These are phyloP conservation scores for Curvularia eragrostidis DNA, from an alignment of 2,329 filamentous ascomycete species.

Conservation along the genomic window DNA sequence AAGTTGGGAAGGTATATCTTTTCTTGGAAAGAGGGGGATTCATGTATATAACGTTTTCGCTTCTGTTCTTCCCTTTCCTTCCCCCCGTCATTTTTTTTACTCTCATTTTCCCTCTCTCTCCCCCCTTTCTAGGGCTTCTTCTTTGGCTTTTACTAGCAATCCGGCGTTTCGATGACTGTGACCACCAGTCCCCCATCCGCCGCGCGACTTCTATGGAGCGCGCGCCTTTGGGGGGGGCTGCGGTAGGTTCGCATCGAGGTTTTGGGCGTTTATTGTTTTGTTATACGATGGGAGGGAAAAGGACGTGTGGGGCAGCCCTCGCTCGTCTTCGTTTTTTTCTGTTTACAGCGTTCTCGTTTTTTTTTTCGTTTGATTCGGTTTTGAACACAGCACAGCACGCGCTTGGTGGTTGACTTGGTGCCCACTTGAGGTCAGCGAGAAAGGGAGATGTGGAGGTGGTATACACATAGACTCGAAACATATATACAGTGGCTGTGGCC, in stretches of 20 bases:
- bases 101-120: not conserved
- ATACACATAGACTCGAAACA: no score
- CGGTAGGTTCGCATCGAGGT: slow-evolving; percentile 35
- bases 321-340: not conserved
- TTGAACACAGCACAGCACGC: no score
- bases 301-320: slow-evolving; percentile 5
- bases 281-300: not conserved
- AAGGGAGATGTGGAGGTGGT: no score
- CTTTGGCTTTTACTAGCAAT: not conserved
- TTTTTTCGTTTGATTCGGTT: no score
- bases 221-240: slow-evolving; percentile 20
- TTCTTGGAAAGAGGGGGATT: no score
- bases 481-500: no score
- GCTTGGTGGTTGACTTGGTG: no score
- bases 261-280: not conserved
- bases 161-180: slow-evolving; percentile 29
- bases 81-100: not conserved
- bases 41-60: slow-evolving; percentile 24
- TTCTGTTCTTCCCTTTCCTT: not conserved
- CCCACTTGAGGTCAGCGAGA: no score
- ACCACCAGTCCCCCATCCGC: no score
- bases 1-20: not conserved
- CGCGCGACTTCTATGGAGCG: slow-evolving; percentile 7
- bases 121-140: not conserved
- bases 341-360: not conserved